A percentile compares a stretch with the other conserved stretches of the same genome.
Evolutionary conservation across 495 filamentous ascomycete species (phyloP).

Genomic region (Xylaria palmicola): DNA sequence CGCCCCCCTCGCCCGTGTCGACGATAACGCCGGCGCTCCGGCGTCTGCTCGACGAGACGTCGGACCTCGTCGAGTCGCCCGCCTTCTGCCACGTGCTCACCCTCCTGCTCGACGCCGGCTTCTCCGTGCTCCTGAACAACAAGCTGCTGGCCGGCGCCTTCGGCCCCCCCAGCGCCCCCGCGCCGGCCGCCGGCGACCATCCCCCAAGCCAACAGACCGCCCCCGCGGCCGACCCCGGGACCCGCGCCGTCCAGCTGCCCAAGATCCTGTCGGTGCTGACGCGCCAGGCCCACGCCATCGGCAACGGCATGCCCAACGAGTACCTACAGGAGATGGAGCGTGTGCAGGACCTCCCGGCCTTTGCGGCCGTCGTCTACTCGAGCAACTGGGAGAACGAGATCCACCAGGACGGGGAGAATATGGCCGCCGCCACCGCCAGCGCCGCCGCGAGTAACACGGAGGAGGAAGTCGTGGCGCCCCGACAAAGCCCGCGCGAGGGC

Average conservation of each 20-base stretch:
- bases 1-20: conserved; percentile 28
- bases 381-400: conserved; percentile 82
- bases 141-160: conserved; percentile 79
- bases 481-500: conserved; percentile 7
- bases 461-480: conserved; percentile 9
- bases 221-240: conserved; percentile 37
- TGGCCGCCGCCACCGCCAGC: conserved; percentile 20
- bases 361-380: conserved; percentile 90
- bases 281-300: conserved; percentile 85
- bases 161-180: conserved; percentile 50
- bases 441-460: too few species aligned
- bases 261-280: conserved; percentile 84
- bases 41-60: conserved; percentile 90
- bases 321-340: conserved; percentile 82
- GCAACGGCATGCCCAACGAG: conserved; percentile 80
- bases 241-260: conserved; percentile 74
- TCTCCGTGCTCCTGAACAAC: conserved; percentile 74
- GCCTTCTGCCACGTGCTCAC: conserved; percentile 80
- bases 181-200: conserved; percentile 19
- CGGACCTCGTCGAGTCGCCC: conserved; percentile 93
- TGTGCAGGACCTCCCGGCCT: conserved; percentile 85
- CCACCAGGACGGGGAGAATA: conserved; percentile 43
- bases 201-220: conserved; percentile 29
- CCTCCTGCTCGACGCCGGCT: conserved; percentile 81
- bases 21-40: conserved; percentile 60